Conservation (phyloP, 352 stramenopile species). For the Thraustochytrium striatum region DNA sequence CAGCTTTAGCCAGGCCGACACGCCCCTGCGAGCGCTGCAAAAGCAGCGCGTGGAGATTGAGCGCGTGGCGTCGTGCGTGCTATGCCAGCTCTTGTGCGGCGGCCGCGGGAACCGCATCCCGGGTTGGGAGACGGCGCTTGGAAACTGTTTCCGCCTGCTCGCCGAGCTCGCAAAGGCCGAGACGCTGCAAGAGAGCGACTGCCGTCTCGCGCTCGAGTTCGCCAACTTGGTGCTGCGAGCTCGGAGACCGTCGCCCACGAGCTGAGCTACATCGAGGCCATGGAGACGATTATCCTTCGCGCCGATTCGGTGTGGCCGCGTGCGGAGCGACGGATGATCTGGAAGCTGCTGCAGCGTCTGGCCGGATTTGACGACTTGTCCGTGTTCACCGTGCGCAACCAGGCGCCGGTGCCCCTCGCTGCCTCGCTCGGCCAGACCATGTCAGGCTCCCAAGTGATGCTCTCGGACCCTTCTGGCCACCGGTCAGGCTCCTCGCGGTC, state of each 20-base stretch:
- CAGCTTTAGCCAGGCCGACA: too few relatives aligned
- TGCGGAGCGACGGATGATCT: constrained; percentile 9
- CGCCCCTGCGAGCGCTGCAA: too few relatives aligned
- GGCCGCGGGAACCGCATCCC: neutral
- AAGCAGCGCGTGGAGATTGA: too few relatives aligned
- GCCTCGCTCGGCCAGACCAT: neutral
- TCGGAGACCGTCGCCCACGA: neutral
- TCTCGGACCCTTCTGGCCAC: too few relatives aligned
- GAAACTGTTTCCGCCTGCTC: neutral
- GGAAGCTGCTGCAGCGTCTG: constrained; percentile 20
- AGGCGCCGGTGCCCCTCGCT: neutral
- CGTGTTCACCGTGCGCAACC: neutral
- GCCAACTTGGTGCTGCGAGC: neutral
- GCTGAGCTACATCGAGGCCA: neutral
- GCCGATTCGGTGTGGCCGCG: constrained; percentile 25
- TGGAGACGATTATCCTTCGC: neutral
- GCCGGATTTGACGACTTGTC: constrained; percentile 31
- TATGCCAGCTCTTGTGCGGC: neutral
- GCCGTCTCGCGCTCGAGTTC: neutral
- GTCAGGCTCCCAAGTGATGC: too few relatives aligned
- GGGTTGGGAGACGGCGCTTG: constrained; percentile 4
- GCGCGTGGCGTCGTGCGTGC: neutral
- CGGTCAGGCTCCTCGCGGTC: neutral
- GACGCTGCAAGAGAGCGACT: neutral
- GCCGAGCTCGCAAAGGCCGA: neutral